phyloP scores from a whole-genome alignment of 2,329 filamentous ascomycete species.

The Trichoderma arundinaceum region DNA sequence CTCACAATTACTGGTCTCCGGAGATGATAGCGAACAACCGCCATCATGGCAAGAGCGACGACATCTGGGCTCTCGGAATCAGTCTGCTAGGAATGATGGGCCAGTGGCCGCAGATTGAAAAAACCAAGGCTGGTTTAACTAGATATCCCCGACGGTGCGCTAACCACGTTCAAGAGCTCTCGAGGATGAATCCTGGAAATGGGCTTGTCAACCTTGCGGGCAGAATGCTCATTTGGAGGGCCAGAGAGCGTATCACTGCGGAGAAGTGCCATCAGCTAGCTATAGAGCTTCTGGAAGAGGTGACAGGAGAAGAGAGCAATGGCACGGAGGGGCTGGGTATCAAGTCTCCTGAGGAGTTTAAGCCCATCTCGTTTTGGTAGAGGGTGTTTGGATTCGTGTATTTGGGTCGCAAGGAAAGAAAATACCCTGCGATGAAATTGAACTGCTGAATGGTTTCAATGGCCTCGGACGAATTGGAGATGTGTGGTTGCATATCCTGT shows the following conservation, averaged over 20 bases:
- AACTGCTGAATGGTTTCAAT: neutral
- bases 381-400: neutral
- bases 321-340: conserved; percentile 33
- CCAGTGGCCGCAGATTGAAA: conserved; percentile 38
- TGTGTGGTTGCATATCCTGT: too few species aligned
- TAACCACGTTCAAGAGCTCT: conserved; percentile 37
- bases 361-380: conserved; percentile 41
- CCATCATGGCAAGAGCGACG: conserved; percentile 40
- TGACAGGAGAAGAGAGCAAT: neutral
- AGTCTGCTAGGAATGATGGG: conserved; percentile 42
- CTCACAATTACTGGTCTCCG: conserved; percentile 41
- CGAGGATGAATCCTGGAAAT: conserved; percentile 38
- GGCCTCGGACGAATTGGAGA: neutral
- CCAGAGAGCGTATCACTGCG: conserved; percentile 35
- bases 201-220: conserved; percentile 36
- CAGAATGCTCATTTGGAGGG: conserved; percentile 37
- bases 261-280: conserved; percentile 34
- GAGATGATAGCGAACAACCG: conserved; percentile 36
- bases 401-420: neutral
- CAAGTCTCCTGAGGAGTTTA: conserved; percentile 37
- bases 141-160: conserved; percentile 39
- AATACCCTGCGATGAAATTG: neutral
- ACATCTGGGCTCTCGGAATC: conserved; percentile 46
- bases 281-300: conserved; percentile 26
- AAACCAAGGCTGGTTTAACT: conserved; percentile 32